phyloP scores from a whole-genome alignment of 306 rosid genomes.

The Abrus pulchellus region DNA sequence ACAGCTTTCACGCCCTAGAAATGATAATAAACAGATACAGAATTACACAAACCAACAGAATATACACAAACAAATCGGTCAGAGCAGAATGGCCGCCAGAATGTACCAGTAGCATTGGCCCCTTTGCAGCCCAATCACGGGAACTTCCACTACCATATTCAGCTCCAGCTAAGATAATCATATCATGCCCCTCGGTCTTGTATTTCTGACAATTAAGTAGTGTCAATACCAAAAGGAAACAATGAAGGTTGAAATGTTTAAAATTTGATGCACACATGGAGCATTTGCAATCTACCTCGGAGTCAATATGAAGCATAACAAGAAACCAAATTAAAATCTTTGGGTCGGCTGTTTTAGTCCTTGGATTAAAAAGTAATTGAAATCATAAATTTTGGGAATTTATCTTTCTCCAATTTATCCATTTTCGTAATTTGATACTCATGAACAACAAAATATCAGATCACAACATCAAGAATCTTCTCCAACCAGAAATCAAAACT shows the following conservation, averaged over 20 bases:
- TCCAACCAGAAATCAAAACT: not conserved
- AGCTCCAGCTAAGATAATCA: conserved; percentile 89
- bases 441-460: not conserved
- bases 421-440: not conserved
- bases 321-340: not conserved
- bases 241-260: conserved; percentile 3
- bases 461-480: conserved; percentile 22
- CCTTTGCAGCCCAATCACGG: conserved; percentile 99
- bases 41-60: conserved; percentile 2
- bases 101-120: conserved; percentile 89
- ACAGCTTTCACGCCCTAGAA: conserved; percentile 96
- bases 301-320: conserved; percentile 9
- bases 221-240: conserved; percentile 35
- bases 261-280: conserved; percentile 24
- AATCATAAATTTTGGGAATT: not conserved
- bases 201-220: conserved; percentile 66
- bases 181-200: conserved; percentile 79
- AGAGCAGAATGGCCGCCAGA: conserved; percentile 25
- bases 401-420: not conserved
- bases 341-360: not conserved
- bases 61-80: not conserved
- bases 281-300: conserved; percentile 22
- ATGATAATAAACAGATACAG: not conserved
- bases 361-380: not conserved
- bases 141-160: conserved; percentile 99